Conservation (phyloP, 768 basidiomycete species). For the Favolaschia claudopus region DNA sequence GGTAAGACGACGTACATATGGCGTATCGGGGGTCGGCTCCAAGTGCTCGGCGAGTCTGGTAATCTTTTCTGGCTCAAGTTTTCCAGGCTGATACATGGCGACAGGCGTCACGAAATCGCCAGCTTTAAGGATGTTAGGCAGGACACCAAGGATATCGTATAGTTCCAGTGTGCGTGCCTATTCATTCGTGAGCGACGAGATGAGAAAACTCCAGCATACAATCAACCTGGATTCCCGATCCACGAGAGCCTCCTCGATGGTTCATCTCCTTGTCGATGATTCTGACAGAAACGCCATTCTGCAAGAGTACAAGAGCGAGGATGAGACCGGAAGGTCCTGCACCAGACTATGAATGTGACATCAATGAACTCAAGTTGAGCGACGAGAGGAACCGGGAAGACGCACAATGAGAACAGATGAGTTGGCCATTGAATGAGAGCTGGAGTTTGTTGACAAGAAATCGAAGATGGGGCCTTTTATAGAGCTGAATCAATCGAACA, state of each 20-base stretch:
- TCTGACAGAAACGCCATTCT: slow-evolving; percentile 40
- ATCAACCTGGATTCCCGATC: slow-evolving; percentile 34
- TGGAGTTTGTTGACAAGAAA: too few relatives aligned
- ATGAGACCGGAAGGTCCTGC: slow-evolving; percentile 36
- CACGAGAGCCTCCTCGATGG: slow-evolving; percentile 33
- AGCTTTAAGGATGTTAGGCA: slow-evolving; percentile 19
- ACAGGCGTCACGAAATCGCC: not conserved
- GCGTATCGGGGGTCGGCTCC: slow-evolving; percentile 26
- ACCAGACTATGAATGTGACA: too few relatives aligned
- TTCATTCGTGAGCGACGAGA: not conserved
- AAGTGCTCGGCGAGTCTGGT: not conserved
- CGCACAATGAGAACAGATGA: too few relatives aligned
- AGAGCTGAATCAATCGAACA: too few relatives aligned
- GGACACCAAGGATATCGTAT: slow-evolving; percentile 32
- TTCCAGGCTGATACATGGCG: slow-evolving; percentile 20
- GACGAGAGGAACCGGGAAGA: too few relatives aligned
- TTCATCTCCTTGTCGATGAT: slow-evolving; percentile 37
- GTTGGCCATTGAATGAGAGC: too few relatives aligned
- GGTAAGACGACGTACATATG: slow-evolving; percentile 24
- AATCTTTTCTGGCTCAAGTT: slow-evolving; percentile 2
- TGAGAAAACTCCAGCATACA: not conserved
- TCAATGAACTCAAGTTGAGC: too few relatives aligned
- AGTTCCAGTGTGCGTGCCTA: slow-evolving; percentile 37
- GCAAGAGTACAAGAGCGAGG: slow-evolving; percentile 37
- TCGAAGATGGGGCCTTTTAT: too few relatives aligned